Conservation (phyloP, 352 stramenopile species). For the Globisporangium middletonii region DNA sequence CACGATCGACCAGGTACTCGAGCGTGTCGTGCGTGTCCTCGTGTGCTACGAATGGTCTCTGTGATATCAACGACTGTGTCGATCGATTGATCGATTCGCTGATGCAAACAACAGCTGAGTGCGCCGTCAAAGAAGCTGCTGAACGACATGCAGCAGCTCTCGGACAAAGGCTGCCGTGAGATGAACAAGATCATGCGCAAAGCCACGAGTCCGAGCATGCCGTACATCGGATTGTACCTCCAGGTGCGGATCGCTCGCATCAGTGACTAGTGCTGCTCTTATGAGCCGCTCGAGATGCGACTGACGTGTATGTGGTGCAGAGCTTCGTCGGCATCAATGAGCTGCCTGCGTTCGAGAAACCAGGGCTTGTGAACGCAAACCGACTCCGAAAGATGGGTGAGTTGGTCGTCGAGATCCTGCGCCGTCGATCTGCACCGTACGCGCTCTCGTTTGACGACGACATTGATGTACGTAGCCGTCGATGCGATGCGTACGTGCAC, state of each 20-base stretch:
- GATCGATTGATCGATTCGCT: background rate
- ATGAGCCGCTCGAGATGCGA: background rate
- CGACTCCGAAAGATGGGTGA: conserved; percentile 69
- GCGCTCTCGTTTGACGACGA: conserved; percentile 46
- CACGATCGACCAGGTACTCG: conserved; percentile 57
- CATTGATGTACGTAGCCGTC: conserved; percentile 46
- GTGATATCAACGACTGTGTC: background rate
- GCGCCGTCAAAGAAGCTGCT: conserved; percentile 61
- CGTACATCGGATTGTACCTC: conserved; percentile 82
- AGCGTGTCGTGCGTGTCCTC: background rate
- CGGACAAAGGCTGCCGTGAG: conserved; percentile 76
- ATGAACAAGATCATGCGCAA: conserved; percentile 85
- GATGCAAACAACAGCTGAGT: conserved; percentile 30
- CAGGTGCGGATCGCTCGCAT: conserved; percentile 33
- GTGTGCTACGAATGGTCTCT: background rate
- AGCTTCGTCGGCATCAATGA: conserved; percentile 78
- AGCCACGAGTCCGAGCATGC: conserved; percentile 69
- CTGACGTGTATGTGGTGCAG: conserved; percentile 18
- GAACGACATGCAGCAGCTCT: conserved; percentile 75
- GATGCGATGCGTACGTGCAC: background rate
- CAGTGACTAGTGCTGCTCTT: background rate
- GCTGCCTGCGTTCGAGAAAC: conserved; percentile 64
- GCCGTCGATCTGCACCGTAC: conserved; percentile 65
- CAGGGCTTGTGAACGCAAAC: conserved; percentile 60
- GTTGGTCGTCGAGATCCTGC: conserved; percentile 71